Evolutionary conservation across 495 filamentous ascomycete genomes (phyloP), one percentile per base, ranked within the genome.

Genomic region (Chaetomidium leptoderma): DNA sequence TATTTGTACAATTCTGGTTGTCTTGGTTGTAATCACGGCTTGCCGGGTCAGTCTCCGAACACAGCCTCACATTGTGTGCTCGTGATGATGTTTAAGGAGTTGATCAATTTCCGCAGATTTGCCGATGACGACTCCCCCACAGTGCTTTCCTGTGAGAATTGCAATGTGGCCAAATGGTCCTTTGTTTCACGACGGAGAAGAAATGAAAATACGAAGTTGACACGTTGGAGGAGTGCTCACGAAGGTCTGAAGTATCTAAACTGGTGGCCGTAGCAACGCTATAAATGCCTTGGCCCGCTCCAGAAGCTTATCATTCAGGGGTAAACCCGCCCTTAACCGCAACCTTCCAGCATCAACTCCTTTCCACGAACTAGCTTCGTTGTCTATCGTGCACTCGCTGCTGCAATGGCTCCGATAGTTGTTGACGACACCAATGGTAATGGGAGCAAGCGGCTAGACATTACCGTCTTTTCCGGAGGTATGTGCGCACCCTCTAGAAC

Each of bases 401-500:
- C 48, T 23, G 13, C 32, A 0, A 48, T 55, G 44, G 40, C 54
- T 8, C 26, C 44, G 1, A 6, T 23, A 4, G 44, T 19, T 0
- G 14, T 43, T n/a, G 29, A 30, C 37, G 29, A 51, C 48, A 19
- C 23, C 33, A 58, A 32, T 26, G 52, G 39, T 29, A 58, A 54
- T 17, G 48, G 58, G n/a, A 48, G 51, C 19, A 64, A 53, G 47
- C 57, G 29, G 14, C 23, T 58, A 5, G 66, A 53, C 3, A 70
- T 70, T 23, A 70, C 68, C 0, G 64, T 70, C 0, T 70, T 70
- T 30, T 67, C 68, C 6, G 68, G 68, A 58, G 68, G 67, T 68
- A 58, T 47, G 59, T 56, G 53, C 16, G 27, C n/a, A 6, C 5
- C 14, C 24, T n/a, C n/a, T n/a, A n/a, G n/a, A n/a, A n/a, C n/a